Percentiles rank a stretch among this genome's conserved stretches.
phyloP scores from a whole-genome alignment of 2,329 filamentous ascomycete genomes.

The Arachnomyces sp. region DNA sequence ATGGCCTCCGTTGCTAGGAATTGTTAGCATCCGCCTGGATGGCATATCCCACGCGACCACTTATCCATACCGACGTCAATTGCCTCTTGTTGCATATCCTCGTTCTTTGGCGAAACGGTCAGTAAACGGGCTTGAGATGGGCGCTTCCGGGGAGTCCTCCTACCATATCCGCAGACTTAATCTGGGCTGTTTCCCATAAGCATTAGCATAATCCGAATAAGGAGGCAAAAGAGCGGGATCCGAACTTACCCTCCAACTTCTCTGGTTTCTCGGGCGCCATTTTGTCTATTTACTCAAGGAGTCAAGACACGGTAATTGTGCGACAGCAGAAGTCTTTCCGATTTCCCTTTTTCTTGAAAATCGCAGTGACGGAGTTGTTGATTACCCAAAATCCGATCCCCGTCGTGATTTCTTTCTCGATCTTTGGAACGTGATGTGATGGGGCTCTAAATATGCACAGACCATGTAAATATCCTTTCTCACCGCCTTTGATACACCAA shows the following conservation, averaged over 20 bases:
- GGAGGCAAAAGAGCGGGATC: background rate
- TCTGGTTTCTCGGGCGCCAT: constrained; percentile 52
- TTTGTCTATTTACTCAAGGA: constrained; percentile 5
- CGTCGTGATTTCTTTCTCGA: background rate
- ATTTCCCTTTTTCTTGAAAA: too few species aligned
- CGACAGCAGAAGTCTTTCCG: too few species aligned
- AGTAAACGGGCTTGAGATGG: constrained; percentile 5
- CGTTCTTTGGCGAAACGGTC: constrained; percentile 52
- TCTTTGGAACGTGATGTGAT: background rate
- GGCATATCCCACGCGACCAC: background rate
- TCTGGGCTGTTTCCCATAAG: constrained; percentile 58
- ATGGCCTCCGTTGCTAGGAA: constrained; percentile 59
- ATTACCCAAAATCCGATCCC: background rate
- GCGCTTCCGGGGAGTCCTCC: constrained; percentile 18
- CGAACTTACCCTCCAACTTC: constrained; percentile 63
- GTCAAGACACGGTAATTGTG: too few species aligned
- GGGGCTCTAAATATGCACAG: constrained; percentile 15
- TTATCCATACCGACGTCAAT: constrained; percentile 78
- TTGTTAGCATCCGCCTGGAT: background rate
- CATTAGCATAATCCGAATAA: background rate
- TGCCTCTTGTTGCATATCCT: constrained; percentile 93
- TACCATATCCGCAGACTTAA: constrained; percentile 99
- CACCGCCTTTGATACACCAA: constrained; percentile 28
- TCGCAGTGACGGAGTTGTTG: too few species aligned
- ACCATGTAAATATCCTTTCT: constrained; percentile 15